Base-by-base conservation (phyloP, 805 yeast genomes). In the Sungouiella blattae region DNA sequence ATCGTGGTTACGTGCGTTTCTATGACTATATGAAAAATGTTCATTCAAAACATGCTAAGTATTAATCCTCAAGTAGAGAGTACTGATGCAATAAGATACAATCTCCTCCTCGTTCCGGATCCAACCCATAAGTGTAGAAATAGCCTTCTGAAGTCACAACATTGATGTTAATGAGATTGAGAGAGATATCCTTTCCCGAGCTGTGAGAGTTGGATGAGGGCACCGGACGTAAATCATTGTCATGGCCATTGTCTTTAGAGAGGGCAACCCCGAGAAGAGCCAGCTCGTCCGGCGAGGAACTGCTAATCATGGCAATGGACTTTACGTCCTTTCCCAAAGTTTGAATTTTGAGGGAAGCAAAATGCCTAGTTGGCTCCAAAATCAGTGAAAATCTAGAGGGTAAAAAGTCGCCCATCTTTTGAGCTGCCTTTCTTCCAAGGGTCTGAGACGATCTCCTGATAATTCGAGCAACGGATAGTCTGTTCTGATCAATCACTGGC, bases 71-170 rank as follows among this genome's bases (percentile, higher is more conserved):
- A 20, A 65, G 51, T 27, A 83, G 62, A 5, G 82, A 72, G 51
- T 79, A 82, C 51, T 87, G 95, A 41, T 80, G 77, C 36, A 85
- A 64, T 41, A 87, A 64, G 26, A 83, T 76, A 60, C 98, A 91
- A 53, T 89, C 96, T 2, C 98, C 98, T 1, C 98, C 98, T 35
- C 89, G 63, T 41, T 82, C 94, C 0, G 93, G 81, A 43, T 87
- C 93, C 30, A 91, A 63, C 2, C 82, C 82, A 57, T 87, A 91
- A 33, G 83, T 85, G 50, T 82, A 83, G 46, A 85, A 83, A 46
- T 74, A 77, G 0, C 98, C 98, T 37, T 80, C 85, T 0, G 83
- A 73, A 1, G 95, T 86, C 3, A 87, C 86, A 5, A 88, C 91
- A 39, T 78, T 72, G 11, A 78, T 78, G 49, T 74, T 75, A 57